Base-by-base conservation (phyloP, 495 filamentous ascomycete genomes). In the Aspergillus sclerotiicarbonarius region DNA sequence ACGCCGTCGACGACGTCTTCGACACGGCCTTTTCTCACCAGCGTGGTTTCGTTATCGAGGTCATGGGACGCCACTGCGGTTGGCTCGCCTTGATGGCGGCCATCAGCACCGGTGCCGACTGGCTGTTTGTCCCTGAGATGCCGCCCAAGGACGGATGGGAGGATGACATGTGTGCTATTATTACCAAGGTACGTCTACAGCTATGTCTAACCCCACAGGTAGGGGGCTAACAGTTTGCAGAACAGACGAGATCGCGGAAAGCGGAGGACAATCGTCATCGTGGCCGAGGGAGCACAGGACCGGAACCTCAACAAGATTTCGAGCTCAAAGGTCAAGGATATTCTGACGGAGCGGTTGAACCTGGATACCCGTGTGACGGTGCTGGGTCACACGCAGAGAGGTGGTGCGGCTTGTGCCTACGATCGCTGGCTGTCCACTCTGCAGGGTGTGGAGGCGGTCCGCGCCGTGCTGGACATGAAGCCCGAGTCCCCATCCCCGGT, bases 11-110 rank as follows among this genome's bases (percentile, higher is more conserved):
- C 73, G 90, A 89, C 70, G 96, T 99, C 61, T 96, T 98, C 71
- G 91, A 94, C 32, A 99, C 95, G 2, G 95, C 95, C 7, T 90
- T 86, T 37, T 96, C 91, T n/a, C 95, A 98, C 74, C 96, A 96
- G 55, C 80, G 95, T 62, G 95, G 95, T 39, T 99, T 99, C 71
- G 93, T 99, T 30, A 88, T 99, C 63, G 95, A 98, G 71, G 95
- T 98, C 48, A 99, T 99, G 95, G 95, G 95, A n/a, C 84, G 95
- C 55, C 93, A 98, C 74, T 99, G 95, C 66, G 95, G 95, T 41
- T 99, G 95, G 95, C 78, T 99, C 51, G 95, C 94, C 44, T 78
- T 99, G 46, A 97, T 97, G 92, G 89, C 95, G 12, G 94, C 92
- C 57, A 91, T 98, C 51, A 92, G 90, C 57, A 96, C 91, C 3